Conservation (phyloP, 2,329 filamentous ascomycete species). For the Fulvia fulva region DNA sequence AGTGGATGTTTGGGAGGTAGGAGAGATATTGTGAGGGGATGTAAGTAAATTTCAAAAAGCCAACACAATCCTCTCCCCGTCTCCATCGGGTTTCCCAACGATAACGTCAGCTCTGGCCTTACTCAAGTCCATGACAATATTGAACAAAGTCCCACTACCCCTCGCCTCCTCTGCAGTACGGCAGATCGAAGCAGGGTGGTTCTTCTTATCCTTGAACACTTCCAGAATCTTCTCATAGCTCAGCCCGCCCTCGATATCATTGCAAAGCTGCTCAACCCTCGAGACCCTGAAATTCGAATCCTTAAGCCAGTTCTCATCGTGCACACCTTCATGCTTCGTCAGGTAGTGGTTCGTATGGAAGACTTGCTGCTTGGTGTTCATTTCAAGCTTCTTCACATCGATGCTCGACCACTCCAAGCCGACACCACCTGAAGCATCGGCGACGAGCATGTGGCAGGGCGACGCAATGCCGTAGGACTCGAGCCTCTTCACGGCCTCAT, state of each 20-base stretch:
- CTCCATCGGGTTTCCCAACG: conserved; percentile 32
- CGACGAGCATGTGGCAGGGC: conserved; percentile 53
- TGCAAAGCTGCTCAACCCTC: conserved; percentile 35
- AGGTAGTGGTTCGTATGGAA: conserved; percentile 47
- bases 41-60: too few relatives aligned
- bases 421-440: conserved; percentile 44
- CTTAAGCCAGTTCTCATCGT: conserved; percentile 41
- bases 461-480: conserved; percentile 48
- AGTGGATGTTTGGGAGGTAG: not conserved
- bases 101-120: conserved; percentile 28
- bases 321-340: conserved; percentile 35
- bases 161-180: conserved; percentile 24
- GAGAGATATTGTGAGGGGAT: not conserved
- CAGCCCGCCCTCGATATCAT: conserved; percentile 12
- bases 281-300: conserved; percentile 38
- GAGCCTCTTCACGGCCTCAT: conserved; percentile 45
- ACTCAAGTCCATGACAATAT: conserved; percentile 38
- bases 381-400: conserved; percentile 30
- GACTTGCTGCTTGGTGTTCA: conserved; percentile 35
- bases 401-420: conserved; percentile 49
- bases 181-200: conserved; percentile 28
- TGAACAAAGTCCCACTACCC: conserved; percentile 34
- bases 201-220: conserved; percentile 36
- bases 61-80: conserved; percentile 21
- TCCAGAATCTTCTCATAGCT: conserved; percentile 15